Conservation (phyloP, 441 rosid species). For the Gossypium trilobum region DNA sequence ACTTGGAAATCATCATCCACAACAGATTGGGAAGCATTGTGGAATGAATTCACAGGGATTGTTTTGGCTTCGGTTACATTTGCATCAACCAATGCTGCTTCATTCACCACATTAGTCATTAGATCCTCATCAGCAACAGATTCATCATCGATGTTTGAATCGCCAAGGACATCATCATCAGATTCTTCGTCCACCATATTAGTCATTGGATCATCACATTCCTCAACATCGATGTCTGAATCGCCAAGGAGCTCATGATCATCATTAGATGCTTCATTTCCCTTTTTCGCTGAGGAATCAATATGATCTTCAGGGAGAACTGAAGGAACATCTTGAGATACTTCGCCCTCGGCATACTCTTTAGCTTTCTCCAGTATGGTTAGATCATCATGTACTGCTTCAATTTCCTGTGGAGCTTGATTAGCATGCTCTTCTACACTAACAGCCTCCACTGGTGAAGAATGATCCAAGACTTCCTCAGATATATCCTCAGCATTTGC, state of each 20-base stretch:
- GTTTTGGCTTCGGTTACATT: slow-evolving; percentile 8
- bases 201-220: background rate
- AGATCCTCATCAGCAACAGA: background rate
- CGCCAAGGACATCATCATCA: background rate
- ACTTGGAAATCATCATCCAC: background rate
- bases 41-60: background rate
- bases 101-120: background rate
- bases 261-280: background rate
- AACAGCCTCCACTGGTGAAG: background rate
- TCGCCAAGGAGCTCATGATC: background rate
- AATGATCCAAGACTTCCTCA: background rate
- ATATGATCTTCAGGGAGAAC: background rate
- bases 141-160: background rate
- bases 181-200: background rate
- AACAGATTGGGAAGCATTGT: slow-evolving; percentile 11
- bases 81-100: slow-evolving; percentile 14
- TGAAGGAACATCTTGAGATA: background rate
- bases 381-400: background rate
- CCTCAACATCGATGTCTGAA: background rate
- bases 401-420: background rate
- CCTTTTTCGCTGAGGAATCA: background rate
- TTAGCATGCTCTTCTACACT: background rate
- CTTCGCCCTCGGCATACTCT: background rate
- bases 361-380: background rate
- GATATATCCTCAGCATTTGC: slow-evolving; percentile 12